Evolutionary conservation across 352 stramenopile genomes (phyloP), one percentile per base, ranked within the genome.

Genomic region (Phytophthora crassamura): DNA sequence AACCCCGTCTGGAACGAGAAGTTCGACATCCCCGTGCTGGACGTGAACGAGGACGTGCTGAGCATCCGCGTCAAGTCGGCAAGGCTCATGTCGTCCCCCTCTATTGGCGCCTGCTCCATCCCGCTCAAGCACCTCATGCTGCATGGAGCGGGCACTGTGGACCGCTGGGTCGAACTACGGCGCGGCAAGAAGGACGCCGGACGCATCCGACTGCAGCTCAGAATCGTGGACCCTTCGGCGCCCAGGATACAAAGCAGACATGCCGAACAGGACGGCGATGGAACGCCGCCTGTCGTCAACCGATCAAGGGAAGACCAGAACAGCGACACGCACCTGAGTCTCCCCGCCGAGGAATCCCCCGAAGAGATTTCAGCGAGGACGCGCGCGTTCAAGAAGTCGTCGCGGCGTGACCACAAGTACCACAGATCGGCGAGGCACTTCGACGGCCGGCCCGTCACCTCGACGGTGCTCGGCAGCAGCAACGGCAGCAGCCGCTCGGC

Each of bases 1-100:
- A 82, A 78, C 47, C 77, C 80, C 3, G 69, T 89, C 9, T 93
- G 85, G 85, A 90, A 93, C 61, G 85, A 93, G 48, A 91, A 87
- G 58, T 91, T 91, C 49, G 85, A 91, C 46, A 79, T 92, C 39
- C 68, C 80, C 2, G 69, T 87, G 4, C 43, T 78, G 10, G 77
- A 91, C 53, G 46, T 74, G 14, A 50, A 54, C 5, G 48, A 64
- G 47, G 83, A 91, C 41, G 57, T 90, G 53, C 68, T 93, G 56
- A 90, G 72, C 42, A 79, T 93, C 54, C 85, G 85, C 39, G 75
- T 93, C 53, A 91, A 91, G 74, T 87, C 67, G 22, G 83, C 82
- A 16, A 72, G 81, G 33, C 71, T 93, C 47, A 87, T 93, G 80
- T 79, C 82, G 38, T 79, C 80, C 4, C 70, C 76, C 0, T 60